Conservation (phyloP, 345 rosid species). For the Pistacia atlantica region DNA sequence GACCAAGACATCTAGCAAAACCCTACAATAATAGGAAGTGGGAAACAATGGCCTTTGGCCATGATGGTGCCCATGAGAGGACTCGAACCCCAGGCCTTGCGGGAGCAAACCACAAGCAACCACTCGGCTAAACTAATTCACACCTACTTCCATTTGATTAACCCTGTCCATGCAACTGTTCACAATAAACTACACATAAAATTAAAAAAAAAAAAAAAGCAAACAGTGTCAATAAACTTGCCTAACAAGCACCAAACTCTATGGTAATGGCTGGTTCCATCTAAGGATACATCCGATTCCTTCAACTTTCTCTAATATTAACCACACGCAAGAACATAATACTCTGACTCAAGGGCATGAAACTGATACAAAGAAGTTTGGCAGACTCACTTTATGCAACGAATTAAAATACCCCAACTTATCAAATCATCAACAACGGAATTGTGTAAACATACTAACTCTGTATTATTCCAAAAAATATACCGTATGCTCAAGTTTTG, state of each 20-base stretch:
- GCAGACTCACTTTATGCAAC: not conserved
- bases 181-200: not conserved
- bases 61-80: too few relatives aligned
- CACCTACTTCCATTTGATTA: not conserved
- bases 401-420: not conserved
- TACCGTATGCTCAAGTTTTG: not conserved
- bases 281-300: not conserved
- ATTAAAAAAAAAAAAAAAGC: not conserved
- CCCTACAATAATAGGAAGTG: too few relatives aligned
- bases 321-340: not conserved
- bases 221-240: not conserved
- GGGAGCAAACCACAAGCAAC: too few relatives aligned
- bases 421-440: not conserved
- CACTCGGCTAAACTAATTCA: too few relatives aligned
- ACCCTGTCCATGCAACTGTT: not conserved
- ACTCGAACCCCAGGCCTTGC: too few relatives aligned
- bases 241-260: not conserved
- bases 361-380: not conserved
- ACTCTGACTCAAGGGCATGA: not conserved
- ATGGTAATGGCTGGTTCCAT: not conserved
- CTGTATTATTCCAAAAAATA: not conserved
- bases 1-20: too few relatives aligned
- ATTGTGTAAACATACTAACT: not conserved
- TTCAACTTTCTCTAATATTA: not conserved
- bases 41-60: too few relatives aligned